Percentiles rank a stretch among this genome's conserved stretches.
Conservation (phyloP, 495 filamentous ascomycete genomes). For the Xylaria curta region DNA sequence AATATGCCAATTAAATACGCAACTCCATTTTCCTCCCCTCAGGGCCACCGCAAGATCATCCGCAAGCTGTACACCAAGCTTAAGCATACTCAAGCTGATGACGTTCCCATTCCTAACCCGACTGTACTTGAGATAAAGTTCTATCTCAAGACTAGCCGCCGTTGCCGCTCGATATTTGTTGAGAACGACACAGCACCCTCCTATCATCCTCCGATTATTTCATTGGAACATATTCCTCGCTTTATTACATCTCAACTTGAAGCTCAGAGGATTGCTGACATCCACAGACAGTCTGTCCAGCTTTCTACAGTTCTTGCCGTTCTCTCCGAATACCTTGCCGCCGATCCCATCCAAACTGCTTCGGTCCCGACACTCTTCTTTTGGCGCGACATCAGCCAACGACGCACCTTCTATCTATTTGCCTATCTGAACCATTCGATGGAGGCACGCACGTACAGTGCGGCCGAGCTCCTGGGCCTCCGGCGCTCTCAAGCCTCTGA, state of each 20-base stretch:
- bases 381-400: conserved; percentile 31
- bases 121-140: conserved; percentile 27
- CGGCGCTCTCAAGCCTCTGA: conserved; percentile 22
- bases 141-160: conserved; percentile 21
- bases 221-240: conserved; percentile 6
- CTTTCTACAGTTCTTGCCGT: conserved; percentile 37
- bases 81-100: conserved; percentile 25
- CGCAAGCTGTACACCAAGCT: conserved; percentile 20
- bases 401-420: conserved; percentile 44
- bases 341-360: conserved; percentile 18
- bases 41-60: conserved; percentile 20
- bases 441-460: conserved; percentile 43
- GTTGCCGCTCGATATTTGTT: conserved; percentile 18
- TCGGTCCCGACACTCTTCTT: conserved; percentile 40
- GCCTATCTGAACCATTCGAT: conserved; percentile 41
- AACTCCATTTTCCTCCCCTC: conserved; percentile 19
- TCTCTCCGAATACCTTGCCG: conserved; percentile 29
- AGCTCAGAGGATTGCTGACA: conserved; percentile 42
- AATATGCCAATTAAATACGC: conserved; percentile 15
- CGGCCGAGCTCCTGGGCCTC: conserved; percentile 47
- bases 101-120: conserved; percentile 9
- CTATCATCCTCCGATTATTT: neutral
- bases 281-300: conserved; percentile 24
- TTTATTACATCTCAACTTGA: conserved; percentile 49
- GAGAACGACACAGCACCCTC: neutral